phyloP scores from a whole-genome alignment of 305 asterid species.

The Plantago rigida region DNA sequence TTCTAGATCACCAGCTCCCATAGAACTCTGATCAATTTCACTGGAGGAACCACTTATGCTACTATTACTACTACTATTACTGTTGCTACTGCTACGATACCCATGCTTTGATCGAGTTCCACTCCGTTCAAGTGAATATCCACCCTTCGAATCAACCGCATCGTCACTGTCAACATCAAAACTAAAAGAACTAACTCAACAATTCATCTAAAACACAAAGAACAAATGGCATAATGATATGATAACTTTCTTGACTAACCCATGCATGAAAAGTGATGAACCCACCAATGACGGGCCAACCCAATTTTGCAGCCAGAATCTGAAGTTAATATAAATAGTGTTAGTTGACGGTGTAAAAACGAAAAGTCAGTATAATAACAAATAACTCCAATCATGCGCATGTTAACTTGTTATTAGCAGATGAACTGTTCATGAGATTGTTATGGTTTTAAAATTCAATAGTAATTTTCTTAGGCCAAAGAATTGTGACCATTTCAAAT shows the following conservation, averaged over 20 bases:
- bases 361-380: conserved; percentile 12
- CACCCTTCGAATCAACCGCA: conserved; percentile 51
- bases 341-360: conserved; percentile 26
- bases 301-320: conserved; percentile 99
- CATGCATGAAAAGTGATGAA: conserved; percentile 68
- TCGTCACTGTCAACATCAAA: conserved; percentile 52
- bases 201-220: conserved; percentile 18
- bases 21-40: conserved; percentile 65
- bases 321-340: conserved; percentile 33
- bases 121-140: conserved; percentile 58
- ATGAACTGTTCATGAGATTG: conserved; percentile 7
- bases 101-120: conserved; percentile 55
- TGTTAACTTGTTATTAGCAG: conserved; percentile 7
- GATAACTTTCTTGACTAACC: conserved; percentile 46
- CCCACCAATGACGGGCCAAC: conserved; percentile 76
- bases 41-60: conserved; percentile 84
- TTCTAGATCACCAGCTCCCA: conserved; percentile 85
- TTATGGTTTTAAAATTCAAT: conserved; percentile 2
- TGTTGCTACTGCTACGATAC: conserved; percentile 79
- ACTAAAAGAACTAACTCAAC: conserved; percentile 28
- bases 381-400: conserved; percentile 13
- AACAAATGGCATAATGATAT: conserved; percentile 15
- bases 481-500: conserved; percentile 10
- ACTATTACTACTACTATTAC: conserved; percentile 82
- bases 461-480: conserved; percentile 7